These are phyloP conservation scores for Bipolaris sorokiniana DNA, from an alignment of 2,329 filamentous ascomycete genomes.

Conservation along the genomic window DNA sequence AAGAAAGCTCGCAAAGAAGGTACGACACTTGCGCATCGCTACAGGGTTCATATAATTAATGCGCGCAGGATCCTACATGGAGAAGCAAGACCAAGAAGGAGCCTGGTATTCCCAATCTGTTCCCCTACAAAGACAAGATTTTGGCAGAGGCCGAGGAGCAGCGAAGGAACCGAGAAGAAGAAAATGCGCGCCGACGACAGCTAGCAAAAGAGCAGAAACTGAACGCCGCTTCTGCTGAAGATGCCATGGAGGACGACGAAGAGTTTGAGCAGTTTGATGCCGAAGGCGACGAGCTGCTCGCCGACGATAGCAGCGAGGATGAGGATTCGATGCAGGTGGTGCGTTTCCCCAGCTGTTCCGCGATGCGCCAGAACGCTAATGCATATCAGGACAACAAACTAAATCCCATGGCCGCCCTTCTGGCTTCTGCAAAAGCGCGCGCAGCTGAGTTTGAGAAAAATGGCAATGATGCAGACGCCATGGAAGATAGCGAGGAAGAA, in stretches of 20 bases:
- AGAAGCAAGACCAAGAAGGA: conserved; percentile 95
- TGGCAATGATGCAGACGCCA: conserved; percentile 64
- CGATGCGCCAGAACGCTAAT: conserved; percentile 12
- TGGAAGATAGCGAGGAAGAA: conserved; percentile 63
- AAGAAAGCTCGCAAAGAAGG: conserved; percentile 86
- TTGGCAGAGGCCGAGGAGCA: conserved; percentile 93
- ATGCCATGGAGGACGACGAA: conserved; percentile 48
- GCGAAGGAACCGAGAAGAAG: conserved; percentile 79
- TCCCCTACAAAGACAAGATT: conserved; percentile 96
- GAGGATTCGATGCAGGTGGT: conserved; percentile 65
- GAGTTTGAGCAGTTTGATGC: conserved; percentile 44
- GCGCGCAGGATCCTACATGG: conserved; percentile 86
- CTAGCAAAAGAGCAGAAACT: conserved; percentile 61
- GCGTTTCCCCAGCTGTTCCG: conserved; percentile 8
- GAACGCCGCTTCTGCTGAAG: conserved; percentile 45
- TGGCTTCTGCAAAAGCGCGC: conserved; percentile 81
- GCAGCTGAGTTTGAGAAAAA: conserved; percentile 75
- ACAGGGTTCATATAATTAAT: conserved; percentile 24
- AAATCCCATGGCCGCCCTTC: conserved; percentile 90
- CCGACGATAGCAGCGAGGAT: conserved; percentile 57
- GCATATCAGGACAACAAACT: conserved; percentile 65
- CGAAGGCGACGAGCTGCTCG: conserved; percentile 62
- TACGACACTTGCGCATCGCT: conserved; percentile 30
- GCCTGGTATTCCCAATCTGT: conserved; percentile 94
- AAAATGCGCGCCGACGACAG: conserved; percentile 70